phyloP scores from a whole-genome alignment of 2,329 filamentous ascomycete genomes.

The Stagonosporopsis vannaccii region DNA sequence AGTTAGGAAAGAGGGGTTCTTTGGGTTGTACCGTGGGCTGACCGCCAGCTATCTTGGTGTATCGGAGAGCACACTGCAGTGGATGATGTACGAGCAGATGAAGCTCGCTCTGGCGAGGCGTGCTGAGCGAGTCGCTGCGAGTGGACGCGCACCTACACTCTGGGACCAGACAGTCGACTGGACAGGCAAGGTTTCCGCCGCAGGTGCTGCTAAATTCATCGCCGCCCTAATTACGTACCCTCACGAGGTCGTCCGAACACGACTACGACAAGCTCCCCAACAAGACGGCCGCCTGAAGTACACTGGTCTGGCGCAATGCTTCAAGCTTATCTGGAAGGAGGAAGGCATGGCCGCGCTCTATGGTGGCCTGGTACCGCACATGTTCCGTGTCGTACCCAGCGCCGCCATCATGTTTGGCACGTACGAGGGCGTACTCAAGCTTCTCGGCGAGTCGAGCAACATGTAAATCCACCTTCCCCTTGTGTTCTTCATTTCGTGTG shows the following conservation, averaged over 20 bases:
- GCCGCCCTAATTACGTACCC: constrained; percentile 88
- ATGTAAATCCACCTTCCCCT: constrained; percentile 23
- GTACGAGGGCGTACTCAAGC: constrained; percentile 64
- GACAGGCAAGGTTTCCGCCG: constrained; percentile 79
- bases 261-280: constrained; percentile 83
- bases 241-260: constrained; percentile 87
- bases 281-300: constrained; percentile 79
- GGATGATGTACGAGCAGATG: constrained; percentile 93
- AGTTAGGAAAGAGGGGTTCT: constrained; percentile 78
- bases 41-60: constrained; percentile 92
- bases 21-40: constrained; percentile 86
- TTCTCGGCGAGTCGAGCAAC: constrained; percentile 55
- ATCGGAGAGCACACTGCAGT: constrained; percentile 88
- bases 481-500: constrained; percentile 9
- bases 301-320: constrained; percentile 86
- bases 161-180: constrained; percentile 81
- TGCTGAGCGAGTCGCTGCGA: constrained; percentile 63
- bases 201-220: constrained; percentile 84
- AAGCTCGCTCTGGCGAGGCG: constrained; percentile 75
- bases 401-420: constrained; percentile 97
- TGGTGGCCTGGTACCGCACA: constrained; percentile 88
- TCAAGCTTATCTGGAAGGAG: constrained; percentile 84
- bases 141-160: constrained; percentile 67
- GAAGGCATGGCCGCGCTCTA: constrained; percentile 88
- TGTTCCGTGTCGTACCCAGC: constrained; percentile 88